Conservation (phyloP, 129 eudicot genomes). For the Gnaphalium uliginosum region DNA sequence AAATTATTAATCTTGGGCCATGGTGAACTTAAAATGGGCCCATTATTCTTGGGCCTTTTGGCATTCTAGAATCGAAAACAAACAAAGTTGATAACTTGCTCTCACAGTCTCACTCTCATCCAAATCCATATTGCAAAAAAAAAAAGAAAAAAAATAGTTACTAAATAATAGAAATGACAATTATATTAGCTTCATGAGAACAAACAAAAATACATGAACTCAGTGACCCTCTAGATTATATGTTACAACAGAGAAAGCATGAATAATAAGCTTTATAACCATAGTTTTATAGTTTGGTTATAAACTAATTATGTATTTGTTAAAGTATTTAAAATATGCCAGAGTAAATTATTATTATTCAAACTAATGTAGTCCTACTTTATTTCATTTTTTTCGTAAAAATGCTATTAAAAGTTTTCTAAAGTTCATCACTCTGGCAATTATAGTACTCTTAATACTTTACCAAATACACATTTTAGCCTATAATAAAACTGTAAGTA, state of each 20-base stretch:
- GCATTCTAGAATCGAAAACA: too few relatives aligned
- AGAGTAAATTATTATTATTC: background rate
- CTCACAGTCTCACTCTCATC: too few relatives aligned
- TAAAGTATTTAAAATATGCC: background rate
- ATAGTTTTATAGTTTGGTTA: background rate
- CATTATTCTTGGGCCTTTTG: background rate
- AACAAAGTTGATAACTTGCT: too few relatives aligned
- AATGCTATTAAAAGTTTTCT: too few relatives aligned
- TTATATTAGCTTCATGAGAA: conserved; percentile 1
- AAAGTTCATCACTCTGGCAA: background rate
- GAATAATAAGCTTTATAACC: background rate
- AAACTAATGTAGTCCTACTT: background rate
- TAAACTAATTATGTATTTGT: background rate
- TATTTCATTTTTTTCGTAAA: too few relatives aligned
- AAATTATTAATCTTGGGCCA: background rate
- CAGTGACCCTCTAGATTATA: background rate
- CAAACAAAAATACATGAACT: background rate
- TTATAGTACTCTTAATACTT: background rate
- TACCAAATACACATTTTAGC: background rate
- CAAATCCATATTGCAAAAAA: background rate
- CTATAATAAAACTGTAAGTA: conserved; percentile 1
- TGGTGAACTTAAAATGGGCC: background rate
- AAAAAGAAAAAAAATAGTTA: background rate
- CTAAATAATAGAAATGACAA: background rate
- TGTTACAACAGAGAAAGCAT: background rate